Conservation (phyloP, 169 alveolate genomes). For the Plasmodium malariae region DNA sequence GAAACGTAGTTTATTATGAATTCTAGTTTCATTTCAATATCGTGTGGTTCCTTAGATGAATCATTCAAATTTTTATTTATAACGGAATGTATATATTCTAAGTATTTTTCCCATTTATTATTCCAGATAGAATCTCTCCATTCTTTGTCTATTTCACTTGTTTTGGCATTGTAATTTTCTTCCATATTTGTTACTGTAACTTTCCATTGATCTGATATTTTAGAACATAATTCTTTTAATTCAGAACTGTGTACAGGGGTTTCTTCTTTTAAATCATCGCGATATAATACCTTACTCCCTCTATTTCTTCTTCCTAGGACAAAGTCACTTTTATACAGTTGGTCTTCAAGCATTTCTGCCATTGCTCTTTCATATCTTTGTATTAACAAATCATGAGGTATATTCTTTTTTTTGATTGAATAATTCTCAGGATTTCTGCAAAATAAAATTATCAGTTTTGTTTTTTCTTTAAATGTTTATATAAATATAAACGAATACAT, state of each 20-base stretch:
- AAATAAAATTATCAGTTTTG: neutral
- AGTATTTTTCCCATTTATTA: conserved; percentile 18
- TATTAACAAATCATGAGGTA: conserved; percentile 2
- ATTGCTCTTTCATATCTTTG: conserved; percentile 16
- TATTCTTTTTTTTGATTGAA: neutral
- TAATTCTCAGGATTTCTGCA: conserved; percentile 10
- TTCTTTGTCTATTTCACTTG: conserved; percentile 8
- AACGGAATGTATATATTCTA: conserved; percentile 17
- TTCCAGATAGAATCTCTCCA: conserved; percentile 29
- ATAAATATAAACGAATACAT: neutral
- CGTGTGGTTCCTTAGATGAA: conserved; percentile 7
- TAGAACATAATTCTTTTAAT: conserved; percentile 10
- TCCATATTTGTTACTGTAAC: conserved; percentile 16
- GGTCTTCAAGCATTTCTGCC: conserved; percentile 18
- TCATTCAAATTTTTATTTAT: neutral
- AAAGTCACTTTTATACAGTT: conserved; percentile 5
- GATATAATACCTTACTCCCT: neutral
- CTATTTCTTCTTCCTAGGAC: neutral
- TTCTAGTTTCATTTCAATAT: conserved; percentile 4
- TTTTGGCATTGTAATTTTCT: conserved; percentile 6
- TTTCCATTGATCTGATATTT: conserved; percentile 23
- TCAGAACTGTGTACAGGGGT: neutral
- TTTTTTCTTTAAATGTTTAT: neutral
- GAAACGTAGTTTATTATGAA: conserved; percentile 4
- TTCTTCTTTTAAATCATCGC: neutral